phyloP scores from a whole-genome alignment of 371 early-diverging fungal genomes.

The Conidiobolus incongruus region DNA sequence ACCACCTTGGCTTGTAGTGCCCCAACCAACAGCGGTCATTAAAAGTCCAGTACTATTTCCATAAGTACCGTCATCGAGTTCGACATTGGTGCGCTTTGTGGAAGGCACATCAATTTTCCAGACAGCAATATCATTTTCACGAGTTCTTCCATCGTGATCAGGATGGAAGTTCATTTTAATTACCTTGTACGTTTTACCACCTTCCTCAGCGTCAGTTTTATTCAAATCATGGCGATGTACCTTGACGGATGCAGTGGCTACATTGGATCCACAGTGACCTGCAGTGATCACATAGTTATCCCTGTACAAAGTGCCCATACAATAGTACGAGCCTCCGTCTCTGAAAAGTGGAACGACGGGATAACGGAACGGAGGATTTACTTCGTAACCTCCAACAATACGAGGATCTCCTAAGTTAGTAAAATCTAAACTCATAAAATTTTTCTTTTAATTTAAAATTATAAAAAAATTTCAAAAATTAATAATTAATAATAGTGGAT shows the following conservation, averaged over 20 bases:
- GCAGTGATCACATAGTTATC: not conserved
- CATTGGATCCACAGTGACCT: not conserved
- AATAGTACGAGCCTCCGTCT: not conserved
- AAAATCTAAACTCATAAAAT: too few species aligned
- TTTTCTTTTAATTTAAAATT: too few species aligned
- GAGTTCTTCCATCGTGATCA: not conserved
- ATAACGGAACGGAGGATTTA: not conserved
- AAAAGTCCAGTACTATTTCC: not conserved
- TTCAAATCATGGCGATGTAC: slow-evolving; percentile 1
- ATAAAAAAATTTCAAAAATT: too few species aligned
- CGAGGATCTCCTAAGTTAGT: too few species aligned
- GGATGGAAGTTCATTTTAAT: not conserved
- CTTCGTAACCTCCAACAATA: slow-evolving; percentile 1
- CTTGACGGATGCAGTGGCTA: not conserved
- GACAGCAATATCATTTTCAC: not conserved
- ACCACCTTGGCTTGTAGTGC: not conserved
- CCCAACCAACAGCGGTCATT: not conserved
- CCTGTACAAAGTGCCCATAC: not conserved
- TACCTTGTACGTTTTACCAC: not conserved
- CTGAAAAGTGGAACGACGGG: not conserved
- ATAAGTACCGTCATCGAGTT: not conserved
- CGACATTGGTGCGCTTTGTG: too few species aligned
- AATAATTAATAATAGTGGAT: too few species aligned
- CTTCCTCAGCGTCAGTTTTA: not conserved
- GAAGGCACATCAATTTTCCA: not conserved